phyloP scores from a whole-genome alignment of 345 rosid species.

The Eucalyptus marginata region DNA sequence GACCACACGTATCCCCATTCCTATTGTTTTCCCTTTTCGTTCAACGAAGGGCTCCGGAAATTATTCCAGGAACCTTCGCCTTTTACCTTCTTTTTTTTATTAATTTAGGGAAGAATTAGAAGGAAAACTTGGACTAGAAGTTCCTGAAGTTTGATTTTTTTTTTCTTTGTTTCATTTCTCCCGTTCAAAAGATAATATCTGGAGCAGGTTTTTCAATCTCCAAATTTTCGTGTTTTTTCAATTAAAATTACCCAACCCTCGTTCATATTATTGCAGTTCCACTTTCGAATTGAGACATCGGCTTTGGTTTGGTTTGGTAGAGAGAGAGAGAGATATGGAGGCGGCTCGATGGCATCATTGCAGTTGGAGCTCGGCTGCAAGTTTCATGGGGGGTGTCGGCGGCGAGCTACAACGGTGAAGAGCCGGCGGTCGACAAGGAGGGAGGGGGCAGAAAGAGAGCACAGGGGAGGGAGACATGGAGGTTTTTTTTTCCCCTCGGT shows the following conservation, averaged over 20 bases:
- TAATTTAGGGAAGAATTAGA: not conserved
- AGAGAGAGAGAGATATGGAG: not conserved
- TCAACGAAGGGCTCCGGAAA: not conserved
- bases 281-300: not conserved
- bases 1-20: not conserved
- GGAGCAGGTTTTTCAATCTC: not conserved
- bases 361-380: not conserved
- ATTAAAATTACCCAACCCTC: not conserved
- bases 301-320: not conserved
- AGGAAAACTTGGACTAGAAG: not conserved
- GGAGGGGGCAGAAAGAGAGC: not conserved
- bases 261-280: not conserved
- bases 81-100: not conserved
- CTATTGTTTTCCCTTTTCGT: not conserved
- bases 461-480: not conserved
- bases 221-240: not conserved
- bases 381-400: not conserved
- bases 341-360: not conserved
- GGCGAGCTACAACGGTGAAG: not conserved
- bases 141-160: not conserved
- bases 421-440: not conserved
- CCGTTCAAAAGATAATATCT: not conserved
- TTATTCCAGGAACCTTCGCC: not conserved
- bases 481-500: not conserved
- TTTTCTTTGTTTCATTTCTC: not conserved